phyloP scores from a whole-genome alignment of 2,329 filamentous ascomycete genomes.

The Aspergillus luchuensis region DNA sequence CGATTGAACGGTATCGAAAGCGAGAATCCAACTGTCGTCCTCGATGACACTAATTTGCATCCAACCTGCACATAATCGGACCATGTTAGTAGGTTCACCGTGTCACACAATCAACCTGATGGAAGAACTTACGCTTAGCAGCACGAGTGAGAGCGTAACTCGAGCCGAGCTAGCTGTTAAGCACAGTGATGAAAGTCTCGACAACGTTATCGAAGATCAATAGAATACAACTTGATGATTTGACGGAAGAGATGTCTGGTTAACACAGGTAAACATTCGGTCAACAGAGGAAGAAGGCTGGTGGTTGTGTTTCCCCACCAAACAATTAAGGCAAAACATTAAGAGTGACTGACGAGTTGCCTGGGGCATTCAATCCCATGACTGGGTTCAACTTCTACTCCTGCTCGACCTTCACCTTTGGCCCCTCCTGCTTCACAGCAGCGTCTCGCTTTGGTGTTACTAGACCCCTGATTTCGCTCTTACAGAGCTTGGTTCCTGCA shows the following conservation, averaged over 20 bases:
- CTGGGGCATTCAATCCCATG: conserved; percentile 5
- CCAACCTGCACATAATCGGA: neutral
- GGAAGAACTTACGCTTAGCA: neutral
- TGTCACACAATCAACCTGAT: neutral
- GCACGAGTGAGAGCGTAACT: neutral
- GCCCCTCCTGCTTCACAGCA: conserved; percentile 24
- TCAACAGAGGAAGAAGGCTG: neutral
- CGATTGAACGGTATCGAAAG: neutral
- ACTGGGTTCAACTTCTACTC: neutral
- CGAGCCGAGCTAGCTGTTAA: neutral
- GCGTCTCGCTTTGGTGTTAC: conserved; percentile 51
- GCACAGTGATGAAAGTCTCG: too few relatives aligned
- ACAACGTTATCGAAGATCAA: too few relatives aligned
- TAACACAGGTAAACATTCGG: neutral
- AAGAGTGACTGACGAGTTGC: neutral
- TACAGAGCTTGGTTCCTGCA: conserved; percentile 74
- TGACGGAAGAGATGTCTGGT: too few relatives aligned
- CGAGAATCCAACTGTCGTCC: neutral
- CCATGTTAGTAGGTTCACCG: neutral
- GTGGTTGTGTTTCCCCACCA: neutral
- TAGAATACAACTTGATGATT: too few relatives aligned
- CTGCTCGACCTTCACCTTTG: conserved; percentile 28
- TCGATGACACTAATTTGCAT: neutral
- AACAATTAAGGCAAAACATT: neutral
- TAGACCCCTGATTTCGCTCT: conserved; percentile 67